phyloP scores from a whole-genome alignment of 768 basidiomycete species.

The Suillus discolor region DNA sequence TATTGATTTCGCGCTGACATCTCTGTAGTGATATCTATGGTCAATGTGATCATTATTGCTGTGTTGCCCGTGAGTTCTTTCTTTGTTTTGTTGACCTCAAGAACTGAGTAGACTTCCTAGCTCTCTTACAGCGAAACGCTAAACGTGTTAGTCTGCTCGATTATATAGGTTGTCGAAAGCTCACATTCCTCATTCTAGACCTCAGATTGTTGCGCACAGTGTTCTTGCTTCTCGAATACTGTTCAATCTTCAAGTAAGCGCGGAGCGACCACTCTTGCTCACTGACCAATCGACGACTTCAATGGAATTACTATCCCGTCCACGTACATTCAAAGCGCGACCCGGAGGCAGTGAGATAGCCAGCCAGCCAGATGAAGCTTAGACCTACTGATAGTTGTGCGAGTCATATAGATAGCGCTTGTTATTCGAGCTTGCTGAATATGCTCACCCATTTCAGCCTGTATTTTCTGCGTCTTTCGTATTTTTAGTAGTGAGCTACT shows the following conservation, averaged over 20 bases:
- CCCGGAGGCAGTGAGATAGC: not conserved
- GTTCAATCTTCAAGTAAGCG: conserved; percentile 6
- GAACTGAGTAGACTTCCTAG: not conserved
- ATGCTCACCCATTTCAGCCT: not conserved
- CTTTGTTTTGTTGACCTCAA: not conserved
- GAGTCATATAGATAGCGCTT: not conserved
- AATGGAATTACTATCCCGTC: not conserved
- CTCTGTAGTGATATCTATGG: not conserved
- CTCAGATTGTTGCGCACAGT: conserved; percentile 7
- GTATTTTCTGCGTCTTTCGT: not conserved
- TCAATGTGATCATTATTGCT: not conserved
- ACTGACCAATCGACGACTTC: not conserved
- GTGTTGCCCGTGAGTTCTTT: not conserved
- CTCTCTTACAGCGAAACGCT: not conserved
- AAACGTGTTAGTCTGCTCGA: not conserved
- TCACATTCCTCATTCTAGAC: not conserved
- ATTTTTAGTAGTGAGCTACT: not conserved
- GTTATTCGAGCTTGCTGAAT: not conserved
- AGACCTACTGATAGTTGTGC: not conserved
- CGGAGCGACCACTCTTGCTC: not conserved
- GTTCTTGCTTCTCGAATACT: conserved; percentile 9
- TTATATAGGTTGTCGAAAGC: not conserved
- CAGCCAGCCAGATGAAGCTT: not conserved
- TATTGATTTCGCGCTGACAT: not conserved
- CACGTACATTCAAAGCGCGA: not conserved